Base-by-base conservation (phyloP, 441 rosid species). In the Flueggea neowawraea region DNA sequence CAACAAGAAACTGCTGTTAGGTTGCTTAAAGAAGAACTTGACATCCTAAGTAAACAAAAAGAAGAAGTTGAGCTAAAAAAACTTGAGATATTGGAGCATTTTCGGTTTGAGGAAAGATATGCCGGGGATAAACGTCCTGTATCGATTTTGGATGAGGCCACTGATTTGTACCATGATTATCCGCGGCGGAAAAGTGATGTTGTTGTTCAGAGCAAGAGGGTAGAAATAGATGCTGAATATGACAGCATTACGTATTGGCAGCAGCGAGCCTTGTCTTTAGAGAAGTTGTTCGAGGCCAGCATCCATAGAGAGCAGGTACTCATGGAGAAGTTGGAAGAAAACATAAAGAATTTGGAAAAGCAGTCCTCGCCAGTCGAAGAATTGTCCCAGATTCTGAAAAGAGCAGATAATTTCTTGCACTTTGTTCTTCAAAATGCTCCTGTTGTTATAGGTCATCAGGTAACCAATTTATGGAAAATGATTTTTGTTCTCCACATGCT, bases 341-440 rank as follows among this genome's bases (percentile, higher is more conserved):
- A 87, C 72, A 68, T 89, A n/a, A 80, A 78, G 12, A 71, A 80
- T 62, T 61, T 95, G 70, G 99, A 89, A 77, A 84, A 68, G 57
- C 91, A 91, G 49, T 50, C 83, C 41, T 86, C 99, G 0, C 98
- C 98, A 0, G 91, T 89, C 0, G 97, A 95, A 79, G 99, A 95
- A 54, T 67, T 95, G 61, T 83, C 90, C 17, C 92, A 86, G 73
- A 91, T 89, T 73, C 83, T 95, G 41, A 82, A 80, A 43, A 84
- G 99, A 70, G 99, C 99, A 1, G 99, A 95, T 69, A 89, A 91
- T 65, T 95, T 91, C 82, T 74, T 95, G 75, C 99, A 95, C 70
- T 95, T 95, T 66, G 87, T 91, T 32, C 98, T 95, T 54, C 94
- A 89, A 74, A 87, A 70, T 82, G 99, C 99, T 52, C 97, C 99